Percentiles rank a stretch among this genome's conserved stretches.
phyloP scores from a whole-genome alignment of 1,284 basidiomycete species.

The Cutaneotrichosporon cyanovorans region DNA sequence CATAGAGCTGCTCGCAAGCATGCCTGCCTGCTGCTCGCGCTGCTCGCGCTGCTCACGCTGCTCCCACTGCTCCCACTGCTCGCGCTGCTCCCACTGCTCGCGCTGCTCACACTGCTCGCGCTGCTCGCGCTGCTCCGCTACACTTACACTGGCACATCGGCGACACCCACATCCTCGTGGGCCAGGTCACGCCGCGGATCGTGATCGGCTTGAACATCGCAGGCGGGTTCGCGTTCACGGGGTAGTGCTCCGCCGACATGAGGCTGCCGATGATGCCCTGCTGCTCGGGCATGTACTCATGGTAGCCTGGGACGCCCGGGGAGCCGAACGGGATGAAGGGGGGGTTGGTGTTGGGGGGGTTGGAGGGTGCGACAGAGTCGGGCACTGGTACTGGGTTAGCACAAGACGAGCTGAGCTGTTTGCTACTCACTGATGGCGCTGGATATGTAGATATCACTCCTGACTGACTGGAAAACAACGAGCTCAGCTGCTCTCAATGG shows the following conservation, averaged over 20 bases:
- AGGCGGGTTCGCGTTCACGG: conserved; percentile 47
- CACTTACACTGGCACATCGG: conserved; percentile 59
- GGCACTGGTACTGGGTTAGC: conserved; percentile 1
- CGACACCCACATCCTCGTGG: conserved; percentile 53
- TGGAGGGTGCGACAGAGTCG: not conserved
- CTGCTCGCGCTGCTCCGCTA: not conserved
- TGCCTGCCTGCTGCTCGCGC: too few relatives aligned
- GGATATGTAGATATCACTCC: too few relatives aligned
- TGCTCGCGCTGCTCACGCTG: too few relatives aligned
- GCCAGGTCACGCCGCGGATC: conserved; percentile 59
- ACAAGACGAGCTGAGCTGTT: not conserved
- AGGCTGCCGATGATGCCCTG: conserved; percentile 55
- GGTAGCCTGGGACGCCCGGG: conserved; percentile 9
- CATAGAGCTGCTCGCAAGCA: too few relatives aligned
- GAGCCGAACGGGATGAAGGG: conserved; percentile 10
- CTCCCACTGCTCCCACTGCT: too few relatives aligned
- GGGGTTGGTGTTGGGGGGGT: conserved; percentile 8
- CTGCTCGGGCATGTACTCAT: conserved; percentile 50
- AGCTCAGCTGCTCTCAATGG: too few relatives aligned
- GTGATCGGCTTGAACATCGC: conserved; percentile 61
- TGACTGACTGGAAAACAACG: too few relatives aligned
- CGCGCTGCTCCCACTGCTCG: too few relatives aligned
- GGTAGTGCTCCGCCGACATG: conserved; percentile 12
- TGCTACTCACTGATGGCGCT: too few relatives aligned
- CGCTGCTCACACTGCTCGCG: too few relatives aligned